A percentile compares a stretch with the other conserved stretches of the same genome.
phyloP scores from a whole-genome alignment of 805 yeast genomes.

The Candida morakotiae region DNA sequence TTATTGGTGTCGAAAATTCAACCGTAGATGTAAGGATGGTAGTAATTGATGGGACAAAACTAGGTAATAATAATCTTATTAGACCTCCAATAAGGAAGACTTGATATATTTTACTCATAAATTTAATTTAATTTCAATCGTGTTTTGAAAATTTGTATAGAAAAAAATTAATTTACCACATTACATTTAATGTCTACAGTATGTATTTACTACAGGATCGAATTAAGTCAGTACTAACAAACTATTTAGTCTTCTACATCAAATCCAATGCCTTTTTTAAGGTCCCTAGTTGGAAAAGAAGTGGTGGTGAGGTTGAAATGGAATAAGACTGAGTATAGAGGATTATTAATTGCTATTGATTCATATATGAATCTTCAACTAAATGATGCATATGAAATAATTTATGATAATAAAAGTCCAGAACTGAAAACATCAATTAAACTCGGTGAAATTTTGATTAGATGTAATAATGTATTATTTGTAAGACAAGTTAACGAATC shows the following conservation, averaged over 20 bases:
- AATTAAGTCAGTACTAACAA: too few species aligned
- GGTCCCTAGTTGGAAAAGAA: slow-evolving; percentile 63
- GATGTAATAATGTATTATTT: slow-evolving; percentile 90
- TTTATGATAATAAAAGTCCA: slow-evolving; percentile 39
- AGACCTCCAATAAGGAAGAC: slow-evolving; percentile 25
- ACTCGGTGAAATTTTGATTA: slow-evolving; percentile 70
- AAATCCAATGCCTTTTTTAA: slow-evolving; percentile 88
- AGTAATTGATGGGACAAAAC: slow-evolving; percentile 27
- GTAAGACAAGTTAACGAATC: slow-evolving; percentile 39
- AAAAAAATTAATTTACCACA: too few species aligned
- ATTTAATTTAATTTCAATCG: too few species aligned
- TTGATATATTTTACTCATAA: slow-evolving; percentile 20
- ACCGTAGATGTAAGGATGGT: slow-evolving; percentile 36
- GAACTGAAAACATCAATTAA: slow-evolving; percentile 27
- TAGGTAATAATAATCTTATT: slow-evolving; percentile 32
- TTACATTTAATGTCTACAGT: slow-evolving; percentile 8
- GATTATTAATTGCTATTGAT: slow-evolving; percentile 74
- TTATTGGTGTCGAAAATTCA: slow-evolving; percentile 68
- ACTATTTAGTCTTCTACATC: too few species aligned
- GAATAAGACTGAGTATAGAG: slow-evolving; percentile 84
- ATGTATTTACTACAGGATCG: neutral
- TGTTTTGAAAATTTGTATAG: too few species aligned
- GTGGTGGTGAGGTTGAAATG: slow-evolving; percentile 84
- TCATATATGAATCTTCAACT: slow-evolving; percentile 88
- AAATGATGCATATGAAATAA: slow-evolving; percentile 48